Conservation (phyloP, 2,329 filamentous ascomycete genomes). For the Coniochaeta hoffmannii region DNA sequence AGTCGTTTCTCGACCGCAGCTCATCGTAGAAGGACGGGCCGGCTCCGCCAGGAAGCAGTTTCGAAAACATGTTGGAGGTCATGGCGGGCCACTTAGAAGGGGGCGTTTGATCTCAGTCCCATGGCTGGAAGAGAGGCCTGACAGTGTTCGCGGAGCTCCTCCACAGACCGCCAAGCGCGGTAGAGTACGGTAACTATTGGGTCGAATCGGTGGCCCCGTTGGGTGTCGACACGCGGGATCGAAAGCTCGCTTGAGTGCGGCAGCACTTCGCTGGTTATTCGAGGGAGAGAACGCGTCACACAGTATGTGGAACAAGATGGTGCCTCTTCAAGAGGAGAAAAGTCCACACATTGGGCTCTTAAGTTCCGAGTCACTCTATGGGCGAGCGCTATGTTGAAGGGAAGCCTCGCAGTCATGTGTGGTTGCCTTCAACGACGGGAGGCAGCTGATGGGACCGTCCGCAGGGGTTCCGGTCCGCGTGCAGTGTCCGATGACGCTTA, state of each 20-base stretch:
- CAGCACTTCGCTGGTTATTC: too few relatives aligned
- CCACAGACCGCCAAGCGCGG: too few relatives aligned
- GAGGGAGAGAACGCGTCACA: too few relatives aligned
- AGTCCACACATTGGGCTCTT: background rate
- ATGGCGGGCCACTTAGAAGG: conserved; percentile 20
- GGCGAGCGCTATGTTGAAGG: background rate
- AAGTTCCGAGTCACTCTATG: background rate
- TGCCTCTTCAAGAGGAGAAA: too few relatives aligned
- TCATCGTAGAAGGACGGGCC: conserved; percentile 43
- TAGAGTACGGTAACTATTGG: too few relatives aligned
- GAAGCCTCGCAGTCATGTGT: background rate
- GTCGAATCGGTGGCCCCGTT: too few relatives aligned
- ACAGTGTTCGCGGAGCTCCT: too few relatives aligned
- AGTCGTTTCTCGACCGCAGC: conserved; percentile 30
- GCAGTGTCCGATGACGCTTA: background rate
- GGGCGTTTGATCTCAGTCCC: background rate
- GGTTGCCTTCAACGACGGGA: background rate
- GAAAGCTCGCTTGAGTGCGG: too few relatives aligned
- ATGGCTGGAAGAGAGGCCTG: background rate
- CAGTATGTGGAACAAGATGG: too few relatives aligned
- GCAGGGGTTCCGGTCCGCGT: background rate
- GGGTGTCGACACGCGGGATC: too few relatives aligned
- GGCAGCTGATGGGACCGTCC: background rate
- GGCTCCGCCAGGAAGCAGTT: conserved; percentile 27
- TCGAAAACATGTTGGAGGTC: conserved; percentile 41